phyloP scores from a whole-genome alignment of 2,329 filamentous ascomycete genomes.

The Fusarium aywerte region DNA sequence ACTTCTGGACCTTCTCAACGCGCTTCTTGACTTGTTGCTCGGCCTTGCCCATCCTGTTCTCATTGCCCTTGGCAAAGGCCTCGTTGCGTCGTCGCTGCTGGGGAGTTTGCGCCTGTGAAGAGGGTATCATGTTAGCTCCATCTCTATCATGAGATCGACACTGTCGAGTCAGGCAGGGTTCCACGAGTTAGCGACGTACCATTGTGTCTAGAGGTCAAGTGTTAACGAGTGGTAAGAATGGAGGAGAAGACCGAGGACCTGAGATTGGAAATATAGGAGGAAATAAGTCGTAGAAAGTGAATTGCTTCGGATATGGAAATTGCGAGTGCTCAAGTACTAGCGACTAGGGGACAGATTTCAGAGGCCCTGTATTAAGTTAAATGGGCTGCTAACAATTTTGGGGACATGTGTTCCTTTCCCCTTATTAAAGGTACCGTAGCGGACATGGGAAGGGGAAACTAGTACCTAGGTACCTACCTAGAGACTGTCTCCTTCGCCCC shows the following conservation, averaged over 20 bases:
- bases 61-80: constrained; percentile 79
- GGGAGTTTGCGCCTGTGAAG: constrained; percentile 78
- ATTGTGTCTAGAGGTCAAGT: constrained; percentile 12
- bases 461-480: too few relatives aligned
- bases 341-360: constrained; percentile 47
- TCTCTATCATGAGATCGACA: constrained; percentile 36
- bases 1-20: constrained; percentile 65
- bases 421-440: constrained; percentile 29
- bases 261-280: constrained; percentile 5
- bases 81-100: constrained; percentile 84
- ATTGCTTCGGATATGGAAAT: constrained; percentile 13
- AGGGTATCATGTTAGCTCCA: constrained; percentile 31
- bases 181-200: constrained; percentile 21
- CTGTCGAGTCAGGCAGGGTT: constrained; percentile 1
- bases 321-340: constrained; percentile 31
- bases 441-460: constrained; percentile 7
- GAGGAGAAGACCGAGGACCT: not conserved
- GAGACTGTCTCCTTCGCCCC: constrained; percentile 15
- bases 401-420: constrained; percentile 50
- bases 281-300: not conserved
- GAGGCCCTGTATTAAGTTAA: constrained; percentile 23
- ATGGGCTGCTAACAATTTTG: constrained; percentile 40
- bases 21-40: constrained; percentile 71
- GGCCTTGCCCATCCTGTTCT: constrained; percentile 80
- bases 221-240: not conserved